Percentiles rank a stretch among this genome's conserved stretches.
These are phyloP conservation scores for Datisca glomerata DNA, from an alignment of 306 rosid species.

Conservation along the genomic window DNA sequence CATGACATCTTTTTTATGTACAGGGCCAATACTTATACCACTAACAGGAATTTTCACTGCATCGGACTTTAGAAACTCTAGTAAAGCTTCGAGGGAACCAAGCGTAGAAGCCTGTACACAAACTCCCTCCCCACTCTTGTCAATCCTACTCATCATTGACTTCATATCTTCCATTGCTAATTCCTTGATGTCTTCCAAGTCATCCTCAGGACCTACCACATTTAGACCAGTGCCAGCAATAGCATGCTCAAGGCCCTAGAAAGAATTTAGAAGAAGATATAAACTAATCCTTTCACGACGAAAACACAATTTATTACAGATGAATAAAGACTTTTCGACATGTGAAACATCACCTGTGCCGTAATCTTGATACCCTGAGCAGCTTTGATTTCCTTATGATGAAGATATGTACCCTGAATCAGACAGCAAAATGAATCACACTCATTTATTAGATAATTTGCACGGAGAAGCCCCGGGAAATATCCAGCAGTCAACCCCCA, in stretches of 20 bases:
- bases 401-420: slow-evolving; percentile 80
- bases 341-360: slow-evolving; percentile 74
- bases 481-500: background rate
- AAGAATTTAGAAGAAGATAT: slow-evolving; percentile 11
- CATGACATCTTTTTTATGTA: slow-evolving; percentile 93
- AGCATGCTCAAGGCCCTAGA: slow-evolving; percentile 94
- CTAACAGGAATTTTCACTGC: slow-evolving; percentile 92
- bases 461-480: background rate
- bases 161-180: slow-evolving; percentile 75
- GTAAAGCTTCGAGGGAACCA: slow-evolving; percentile 90
- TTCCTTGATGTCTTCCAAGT: slow-evolving; percentile 65
- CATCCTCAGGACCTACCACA: slow-evolving; percentile 77
- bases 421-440: slow-evolving; percentile 19
- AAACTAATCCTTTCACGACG: too few species aligned
- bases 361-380: slow-evolving; percentile 95
- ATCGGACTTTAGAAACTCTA: slow-evolving; percentile 85
- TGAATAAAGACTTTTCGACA: too few species aligned
- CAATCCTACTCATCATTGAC: slow-evolving; percentile 80
- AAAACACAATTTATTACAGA: too few species aligned
- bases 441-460: too few species aligned
- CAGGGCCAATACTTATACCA: slow-evolving; percentile 90
- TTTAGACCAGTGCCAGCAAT: slow-evolving; percentile 83
- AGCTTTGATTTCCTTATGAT: slow-evolving; percentile 95
- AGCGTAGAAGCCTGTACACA: slow-evolving; percentile 97
- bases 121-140: slow-evolving; percentile 89